Conservation (phyloP, 768 basidiomycete genomes). For the Fistulinella prunicolor region DNA sequence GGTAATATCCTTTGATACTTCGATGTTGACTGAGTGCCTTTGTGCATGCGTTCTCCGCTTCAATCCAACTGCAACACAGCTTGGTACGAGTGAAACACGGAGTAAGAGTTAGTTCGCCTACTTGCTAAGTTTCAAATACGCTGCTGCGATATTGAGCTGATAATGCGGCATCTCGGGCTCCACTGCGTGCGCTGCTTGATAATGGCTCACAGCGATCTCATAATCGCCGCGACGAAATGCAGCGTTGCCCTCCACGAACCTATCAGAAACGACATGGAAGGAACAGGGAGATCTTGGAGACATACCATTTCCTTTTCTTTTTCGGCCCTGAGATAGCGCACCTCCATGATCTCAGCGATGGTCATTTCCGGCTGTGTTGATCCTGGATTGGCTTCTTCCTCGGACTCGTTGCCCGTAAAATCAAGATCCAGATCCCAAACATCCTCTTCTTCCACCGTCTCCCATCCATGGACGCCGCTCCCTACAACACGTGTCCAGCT, state of each 20-base stretch:
- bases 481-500: slow-evolving; percentile 24
- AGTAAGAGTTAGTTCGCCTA: slow-evolving; percentile 35
- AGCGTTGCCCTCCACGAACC: slow-evolving; percentile 52
- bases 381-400: slow-evolving; percentile 44
- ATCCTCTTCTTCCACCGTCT: slow-evolving; percentile 72
- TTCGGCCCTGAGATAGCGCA: slow-evolving; percentile 68
- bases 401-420: slow-evolving; percentile 54
- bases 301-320: slow-evolving; percentile 66
- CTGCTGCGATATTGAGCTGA: slow-evolving; percentile 73
- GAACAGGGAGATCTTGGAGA: background rate
- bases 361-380: slow-evolving; percentile 46
- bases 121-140: slow-evolving; percentile 68
- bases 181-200: slow-evolving; percentile 57
- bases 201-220: slow-evolving; percentile 51
- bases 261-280: slow-evolving; percentile 3
- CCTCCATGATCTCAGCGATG: slow-evolving; percentile 72
- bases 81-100: slow-evolving; percentile 14
- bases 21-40: slow-evolving; percentile 60
- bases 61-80: slow-evolving; percentile 53
- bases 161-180: slow-evolving; percentile 76
- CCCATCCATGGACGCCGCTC: slow-evolving; percentile 70
- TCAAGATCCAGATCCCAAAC: slow-evolving; percentile 72
- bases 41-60: slow-evolving; percentile 69
- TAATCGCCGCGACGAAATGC: slow-evolving; percentile 67
- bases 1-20: slow-evolving; percentile 67